Base-by-base conservation (phyloP, 345 rosid genomes). In the Salix purpurea region DNA sequence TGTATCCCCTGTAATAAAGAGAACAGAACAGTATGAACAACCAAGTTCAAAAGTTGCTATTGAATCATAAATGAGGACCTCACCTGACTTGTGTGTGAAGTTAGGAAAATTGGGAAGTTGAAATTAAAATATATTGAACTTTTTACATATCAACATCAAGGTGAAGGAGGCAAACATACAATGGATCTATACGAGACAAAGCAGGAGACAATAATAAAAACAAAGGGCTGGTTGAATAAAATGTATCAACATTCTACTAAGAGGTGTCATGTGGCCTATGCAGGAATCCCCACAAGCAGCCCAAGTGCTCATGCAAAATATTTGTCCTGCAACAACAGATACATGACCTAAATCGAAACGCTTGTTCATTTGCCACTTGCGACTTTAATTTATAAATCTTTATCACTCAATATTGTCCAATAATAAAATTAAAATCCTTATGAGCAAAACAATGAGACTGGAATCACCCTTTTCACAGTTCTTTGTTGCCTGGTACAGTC, bases 1-100 rank as follows among this genome's bases (percentile, higher is more conserved):
- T 90, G 86, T 90, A 90, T 69, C 94, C 94, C 94, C 94, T 90
- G 60, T 13, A 78, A 30, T 50, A 74, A 69, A 69, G 60, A 19
- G 56, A 15, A 78, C 78, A 26, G 30, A 65, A 76, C n/a, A 64
- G 54, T 13, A 52, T 42, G 23, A 69, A 14, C 23, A 72, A 28
- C 62, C 24, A 39, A 24, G 34, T 67, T 6, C 56, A 39, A 50
- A 23, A 67, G 26, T 30, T 21, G 23, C 15, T 65, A 54, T 8
- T 7, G 28, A 52, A 52, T 39, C 16, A 36, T 36, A 21, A n/a
- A 72, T 40, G 14, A 16, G 8, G 18, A 73, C 66, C 44, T 4
- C 40, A 67, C 13, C n/a, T 23, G 7, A 60, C 50, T 23, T 52
- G 6, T 11, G n/a, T 28, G 15, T 28, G 23, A 67, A 69, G 34